phyloP scores from a whole-genome alignment of 2,329 filamentous ascomycete species.

The Delphinella strobiligena region DNA sequence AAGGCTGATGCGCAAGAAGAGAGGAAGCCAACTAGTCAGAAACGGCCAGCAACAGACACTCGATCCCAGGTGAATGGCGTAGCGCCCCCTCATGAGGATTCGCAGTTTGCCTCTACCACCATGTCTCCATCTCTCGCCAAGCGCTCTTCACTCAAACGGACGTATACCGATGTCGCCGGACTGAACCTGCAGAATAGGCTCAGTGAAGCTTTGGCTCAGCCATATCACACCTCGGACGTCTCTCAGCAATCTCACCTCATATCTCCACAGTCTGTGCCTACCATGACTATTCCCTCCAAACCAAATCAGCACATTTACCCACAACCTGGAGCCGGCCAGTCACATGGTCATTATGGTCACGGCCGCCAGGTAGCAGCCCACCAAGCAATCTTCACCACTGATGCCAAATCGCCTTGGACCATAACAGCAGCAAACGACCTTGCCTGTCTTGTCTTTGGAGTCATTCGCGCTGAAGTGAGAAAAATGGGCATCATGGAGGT shows the following conservation, averaged over 20 bases:
- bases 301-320: conserved; percentile 20
- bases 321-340: conserved; percentile 13
- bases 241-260: conserved; percentile 19
- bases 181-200: conserved; percentile 70
- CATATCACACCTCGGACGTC: conserved; percentile 49
- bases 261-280: conserved; percentile 13
- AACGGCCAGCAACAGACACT: background rate
- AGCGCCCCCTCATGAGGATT: conserved; percentile 1
- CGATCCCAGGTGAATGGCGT: no score
- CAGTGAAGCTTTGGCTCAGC: conserved; percentile 72
- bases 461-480: conserved; percentile 87
- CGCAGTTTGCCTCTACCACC: background rate
- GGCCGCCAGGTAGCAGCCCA: conserved; percentile 81
- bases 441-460: conserved; percentile 95
- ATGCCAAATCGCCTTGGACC: conserved; percentile 80
- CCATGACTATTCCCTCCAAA: conserved; percentile 13
- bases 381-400: conserved; percentile 97
- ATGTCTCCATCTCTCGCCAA: conserved; percentile 7
- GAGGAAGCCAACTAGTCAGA: background rate
- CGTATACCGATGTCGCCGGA: conserved; percentile 71
- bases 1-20: background rate
- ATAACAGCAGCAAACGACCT: conserved; percentile 94
- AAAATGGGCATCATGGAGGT: conserved; percentile 94
- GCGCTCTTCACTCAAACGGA: conserved; percentile 54
- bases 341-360: conserved; percentile 57